A percentile compares a stretch with the other conserved stretches of the same genome.
phyloP scores from a whole-genome alignment of 495 filamentous ascomycete species.

The Talaromyces ruber region DNA sequence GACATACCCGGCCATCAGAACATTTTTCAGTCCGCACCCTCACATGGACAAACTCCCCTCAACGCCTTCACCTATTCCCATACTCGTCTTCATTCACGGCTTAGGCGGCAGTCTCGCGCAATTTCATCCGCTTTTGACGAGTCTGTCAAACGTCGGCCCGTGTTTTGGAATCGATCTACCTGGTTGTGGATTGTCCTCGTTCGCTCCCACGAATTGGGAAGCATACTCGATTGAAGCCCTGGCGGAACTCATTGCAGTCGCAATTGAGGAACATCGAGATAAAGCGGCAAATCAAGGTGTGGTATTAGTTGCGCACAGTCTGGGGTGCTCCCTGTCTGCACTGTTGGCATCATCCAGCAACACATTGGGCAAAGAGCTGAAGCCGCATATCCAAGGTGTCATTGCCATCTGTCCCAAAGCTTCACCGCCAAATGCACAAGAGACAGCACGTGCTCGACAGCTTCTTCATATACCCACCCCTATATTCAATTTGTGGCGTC shows the following conservation, averaged over 20 bases:
- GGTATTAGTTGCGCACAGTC: slow-evolving; percentile 77
- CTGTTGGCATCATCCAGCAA: slow-evolving; percentile 59
- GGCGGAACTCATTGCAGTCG: slow-evolving; percentile 59
- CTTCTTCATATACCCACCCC: slow-evolving; percentile 58
- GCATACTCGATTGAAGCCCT: slow-evolving; percentile 74
- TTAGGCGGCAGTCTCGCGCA: slow-evolving; percentile 84
- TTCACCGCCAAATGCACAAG: slow-evolving; percentile 45
- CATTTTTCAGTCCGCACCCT: slow-evolving; percentile 75
- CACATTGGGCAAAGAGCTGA: slow-evolving; percentile 33
- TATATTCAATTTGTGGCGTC: slow-evolving; percentile 69
- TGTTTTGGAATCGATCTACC: slow-evolving; percentile 87
- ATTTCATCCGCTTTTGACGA: slow-evolving; percentile 74
- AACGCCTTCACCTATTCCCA: slow-evolving; percentile 62
- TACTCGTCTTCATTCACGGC: slow-evolving; percentile 87
- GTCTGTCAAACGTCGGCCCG: slow-evolving; percentile 75
- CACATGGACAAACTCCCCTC: slow-evolving; percentile 69
- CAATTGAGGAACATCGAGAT: slow-evolving; percentile 65
- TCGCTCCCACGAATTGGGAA: slow-evolving; percentile 60
- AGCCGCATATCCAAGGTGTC: slow-evolving; percentile 62
- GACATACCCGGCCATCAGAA: slow-evolving; percentile 69
- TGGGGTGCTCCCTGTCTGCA: slow-evolving; percentile 75
- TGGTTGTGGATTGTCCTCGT: slow-evolving; percentile 74
- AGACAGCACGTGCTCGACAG: slow-evolving; percentile 41
- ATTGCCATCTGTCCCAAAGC: slow-evolving; percentile 74
- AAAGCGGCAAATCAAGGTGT: slow-evolving; percentile 60